A percentile compares a stretch with the other conserved stretches of the same genome.
Evolutionary conservation across 208 protist genomes (phyloP).

Genomic region (Strigomonas culicis): DNA sequence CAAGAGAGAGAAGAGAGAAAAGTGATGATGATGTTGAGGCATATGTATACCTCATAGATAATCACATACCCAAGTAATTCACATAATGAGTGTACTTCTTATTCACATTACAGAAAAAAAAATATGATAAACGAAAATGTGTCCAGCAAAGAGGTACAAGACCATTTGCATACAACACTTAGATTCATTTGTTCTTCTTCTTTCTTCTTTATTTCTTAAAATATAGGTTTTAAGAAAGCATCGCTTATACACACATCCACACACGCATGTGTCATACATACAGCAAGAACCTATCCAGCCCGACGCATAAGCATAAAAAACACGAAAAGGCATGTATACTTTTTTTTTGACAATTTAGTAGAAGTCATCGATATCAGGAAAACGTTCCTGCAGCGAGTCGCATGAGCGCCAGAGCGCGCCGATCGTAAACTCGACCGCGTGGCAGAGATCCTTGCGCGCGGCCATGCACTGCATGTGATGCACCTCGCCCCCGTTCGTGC

Average conservation of each 20-base stretch:
- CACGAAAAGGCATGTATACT: too few relatives aligned
- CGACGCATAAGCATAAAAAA: slow-evolving; percentile 30
- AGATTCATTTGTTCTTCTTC: background rate
- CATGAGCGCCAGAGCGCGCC: slow-evolving; percentile 73
- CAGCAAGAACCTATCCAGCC: background rate
- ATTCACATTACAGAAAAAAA: slow-evolving; percentile 3
- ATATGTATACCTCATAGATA: background rate
- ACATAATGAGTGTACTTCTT: too few relatives aligned
- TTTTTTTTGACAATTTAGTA: too few relatives aligned
- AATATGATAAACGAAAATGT: background rate
- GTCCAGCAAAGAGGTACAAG: slow-evolving; percentile 6
- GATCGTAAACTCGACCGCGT: slow-evolving; percentile 77
- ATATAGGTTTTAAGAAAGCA: background rate
- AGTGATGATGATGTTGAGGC: background rate
- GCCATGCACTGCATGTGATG: slow-evolving; percentile 72
- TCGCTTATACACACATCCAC: background rate
- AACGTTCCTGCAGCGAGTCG: slow-evolving; percentile 44
- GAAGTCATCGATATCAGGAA: background rate
- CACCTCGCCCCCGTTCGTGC: slow-evolving; percentile 59
- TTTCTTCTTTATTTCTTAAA: slow-evolving; percentile 1
- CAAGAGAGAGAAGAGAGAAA: slow-evolving; percentile 8
- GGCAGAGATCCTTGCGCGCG: slow-evolving; percentile 64
- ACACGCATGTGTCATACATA: background rate
- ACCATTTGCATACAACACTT: background rate
- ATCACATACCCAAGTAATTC: too few relatives aligned